Percentiles rank a stretch among this genome's conserved stretches.
Conservation (phyloP, 2,329 filamentous ascomycete species). For the Hyphodiscus sp. region DNA sequence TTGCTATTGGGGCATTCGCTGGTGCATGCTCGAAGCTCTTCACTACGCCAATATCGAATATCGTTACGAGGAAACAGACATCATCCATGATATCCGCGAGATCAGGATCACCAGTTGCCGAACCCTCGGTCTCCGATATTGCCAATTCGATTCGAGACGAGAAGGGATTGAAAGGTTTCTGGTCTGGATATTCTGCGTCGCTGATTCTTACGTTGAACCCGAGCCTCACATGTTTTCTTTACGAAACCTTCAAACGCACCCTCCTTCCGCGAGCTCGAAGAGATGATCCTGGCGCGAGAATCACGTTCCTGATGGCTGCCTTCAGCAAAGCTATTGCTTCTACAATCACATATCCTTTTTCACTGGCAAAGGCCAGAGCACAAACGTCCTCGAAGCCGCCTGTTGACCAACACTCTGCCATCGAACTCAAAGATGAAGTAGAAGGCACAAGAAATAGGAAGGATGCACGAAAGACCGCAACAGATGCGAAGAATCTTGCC, state of each 20-base stretch:
- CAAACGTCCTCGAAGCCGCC: conserved; percentile 50
- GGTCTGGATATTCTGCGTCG: conserved; percentile 80
- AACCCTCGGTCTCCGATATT: conserved; percentile 45
- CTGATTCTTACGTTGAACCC: conserved; percentile 80
- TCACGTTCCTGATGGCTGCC: conserved; percentile 64
- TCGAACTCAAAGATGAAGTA: conserved; percentile 27
- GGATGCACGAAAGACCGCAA: conserved; percentile 19
- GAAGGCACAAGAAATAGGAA: conserved; percentile 28
- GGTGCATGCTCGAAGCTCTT: conserved; percentile 69
- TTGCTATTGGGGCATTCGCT: conserved; percentile 66
- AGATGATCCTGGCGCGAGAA: conserved; percentile 43
- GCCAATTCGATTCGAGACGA: conserved; percentile 57
- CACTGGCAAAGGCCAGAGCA: conserved; percentile 73
- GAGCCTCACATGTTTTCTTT: conserved; percentile 77
- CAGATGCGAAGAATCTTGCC: conserved; percentile 19
- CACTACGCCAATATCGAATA: conserved; percentile 74
- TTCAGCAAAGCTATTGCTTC: conserved; percentile 73
- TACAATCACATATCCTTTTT: conserved; percentile 76
- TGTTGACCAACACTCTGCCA: conserved; percentile 22
- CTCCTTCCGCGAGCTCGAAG: conserved; percentile 48
- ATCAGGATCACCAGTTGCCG: conserved; percentile 5
- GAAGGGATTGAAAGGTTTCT: conserved; percentile 70
- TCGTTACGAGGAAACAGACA: conserved; percentile 77
- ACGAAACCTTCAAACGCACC: conserved; percentile 60
- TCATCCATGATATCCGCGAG: conserved; percentile 42